Conservation (phyloP, 1,284 basidiomycete genomes). For the Phlebopus sp. region DNA sequence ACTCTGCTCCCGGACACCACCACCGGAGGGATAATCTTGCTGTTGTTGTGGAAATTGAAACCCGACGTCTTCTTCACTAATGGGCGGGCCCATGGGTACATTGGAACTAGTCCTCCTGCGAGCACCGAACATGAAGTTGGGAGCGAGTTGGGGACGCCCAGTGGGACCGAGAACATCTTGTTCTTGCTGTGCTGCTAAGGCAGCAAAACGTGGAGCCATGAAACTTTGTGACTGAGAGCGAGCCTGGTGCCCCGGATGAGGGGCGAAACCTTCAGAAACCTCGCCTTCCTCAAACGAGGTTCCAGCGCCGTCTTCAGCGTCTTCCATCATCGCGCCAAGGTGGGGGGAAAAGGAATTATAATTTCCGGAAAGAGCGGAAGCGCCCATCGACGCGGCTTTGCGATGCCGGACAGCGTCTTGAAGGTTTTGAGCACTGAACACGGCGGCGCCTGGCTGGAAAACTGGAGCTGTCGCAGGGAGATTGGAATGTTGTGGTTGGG, state of each 20-base stretch:
- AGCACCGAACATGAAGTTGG: conserved; percentile 84
- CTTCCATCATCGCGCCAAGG: conserved; percentile 79
- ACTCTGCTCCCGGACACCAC: conserved; percentile 38
- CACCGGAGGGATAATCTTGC: conserved; percentile 36
- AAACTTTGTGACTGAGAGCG: conserved; percentile 79
- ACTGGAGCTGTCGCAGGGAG: conserved; percentile 64
- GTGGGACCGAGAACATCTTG: conserved; percentile 67
- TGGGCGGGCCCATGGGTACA: conserved; percentile 63
- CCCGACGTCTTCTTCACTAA: conserved; percentile 73
- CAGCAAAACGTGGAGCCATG: conserved; percentile 83
- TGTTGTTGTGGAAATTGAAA: conserved; percentile 83
- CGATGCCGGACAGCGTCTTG: conserved; percentile 66
- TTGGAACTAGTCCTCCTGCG: conserved; percentile 52
- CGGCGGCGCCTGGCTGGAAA: conserved; percentile 64
- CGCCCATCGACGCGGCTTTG: conserved; percentile 73
- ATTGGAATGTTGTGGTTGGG: conserved; percentile 45
- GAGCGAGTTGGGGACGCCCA: conserved; percentile 86
- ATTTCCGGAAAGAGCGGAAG: conserved; percentile 52
- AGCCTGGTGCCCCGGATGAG: conserved; percentile 56
- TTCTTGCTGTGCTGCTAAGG: conserved; percentile 77
- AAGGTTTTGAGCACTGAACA: conserved; percentile 47
- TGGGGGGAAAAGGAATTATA: conserved; percentile 72
- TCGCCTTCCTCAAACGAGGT: conserved; percentile 72
- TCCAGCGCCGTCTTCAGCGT: conserved; percentile 58
- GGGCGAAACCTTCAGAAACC: conserved; percentile 56